Evolutionary conservation across 768 basidiomycete species (phyloP).

Genomic region (Agrocybe pediades): DNA sequence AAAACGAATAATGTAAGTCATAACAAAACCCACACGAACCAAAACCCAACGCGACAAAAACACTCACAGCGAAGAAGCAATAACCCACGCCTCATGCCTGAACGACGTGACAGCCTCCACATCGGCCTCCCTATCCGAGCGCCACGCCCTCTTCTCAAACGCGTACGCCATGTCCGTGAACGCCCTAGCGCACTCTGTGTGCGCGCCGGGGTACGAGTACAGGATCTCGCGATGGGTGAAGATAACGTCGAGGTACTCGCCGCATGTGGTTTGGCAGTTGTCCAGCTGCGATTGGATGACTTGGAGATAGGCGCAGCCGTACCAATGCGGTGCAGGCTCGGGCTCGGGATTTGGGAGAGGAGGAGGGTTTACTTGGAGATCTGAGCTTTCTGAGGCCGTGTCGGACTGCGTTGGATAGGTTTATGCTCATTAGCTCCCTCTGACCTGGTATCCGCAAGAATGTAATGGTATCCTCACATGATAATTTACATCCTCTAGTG

Average conservation of each 20-base stretch:
- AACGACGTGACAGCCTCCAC: slow-evolving; percentile 69
- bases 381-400: slow-evolving; percentile 44
- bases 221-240: slow-evolving; percentile 77
- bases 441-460: no score
- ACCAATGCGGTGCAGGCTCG: slow-evolving; percentile 22
- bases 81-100: slow-evolving; percentile 67
- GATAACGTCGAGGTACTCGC: slow-evolving; percentile 77
- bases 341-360: slow-evolving; percentile 33
- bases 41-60: background rate
- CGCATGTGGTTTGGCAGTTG: slow-evolving; percentile 59
- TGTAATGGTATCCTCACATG: slow-evolving; percentile 30
- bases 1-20: no score
- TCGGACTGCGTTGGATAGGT: slow-evolving; percentile 36
- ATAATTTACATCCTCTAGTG: slow-evolving; percentile 46
- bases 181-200: slow-evolving; percentile 62
- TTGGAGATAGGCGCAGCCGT: slow-evolving; percentile 66
- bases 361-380: no score
- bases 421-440: no score
- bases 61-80: slow-evolving; percentile 42
- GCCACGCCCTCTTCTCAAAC: slow-evolving; percentile 67
- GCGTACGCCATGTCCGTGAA: slow-evolving; percentile 67
- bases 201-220: slow-evolving; percentile 60
- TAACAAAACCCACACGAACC: no score
- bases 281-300: slow-evolving; percentile 59
- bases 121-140: slow-evolving; percentile 71